Evolutionary conservation across 768 basidiomycete genomes (phyloP).

Genomic region (Boletus sp.): DNA sequence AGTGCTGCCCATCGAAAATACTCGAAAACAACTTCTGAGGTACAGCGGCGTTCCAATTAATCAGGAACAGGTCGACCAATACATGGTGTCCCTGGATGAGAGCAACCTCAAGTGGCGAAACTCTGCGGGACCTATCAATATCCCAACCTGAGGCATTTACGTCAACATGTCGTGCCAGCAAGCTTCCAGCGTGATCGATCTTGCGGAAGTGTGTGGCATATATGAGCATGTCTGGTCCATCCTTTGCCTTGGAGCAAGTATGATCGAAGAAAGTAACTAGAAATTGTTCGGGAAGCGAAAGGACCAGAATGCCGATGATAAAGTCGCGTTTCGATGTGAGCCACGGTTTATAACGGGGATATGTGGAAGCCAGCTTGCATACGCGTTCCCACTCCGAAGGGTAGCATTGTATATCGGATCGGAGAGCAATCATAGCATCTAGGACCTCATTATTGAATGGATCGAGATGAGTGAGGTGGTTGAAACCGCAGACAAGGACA

Average conservation of each 20-base stretch:
- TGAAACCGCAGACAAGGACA: neutral
- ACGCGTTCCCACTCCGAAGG: neutral
- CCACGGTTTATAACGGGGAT: neutral
- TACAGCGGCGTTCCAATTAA: neutral
- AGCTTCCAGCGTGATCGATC: neutral
- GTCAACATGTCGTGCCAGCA: neutral
- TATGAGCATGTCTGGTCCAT: neutral
- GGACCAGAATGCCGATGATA: neutral
- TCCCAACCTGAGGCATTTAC: neutral
- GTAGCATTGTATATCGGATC: neutral
- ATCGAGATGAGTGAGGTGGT: neutral
- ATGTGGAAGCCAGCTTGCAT: neutral
- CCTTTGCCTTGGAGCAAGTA: neutral
- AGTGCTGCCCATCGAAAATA: neutral
- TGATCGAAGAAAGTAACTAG: neutral
- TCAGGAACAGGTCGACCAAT: neutral
- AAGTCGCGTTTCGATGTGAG: neutral
- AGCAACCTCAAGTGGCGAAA: neutral
- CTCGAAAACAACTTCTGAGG: neutral
- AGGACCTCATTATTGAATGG: neutral
- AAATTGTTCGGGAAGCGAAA: neutral
- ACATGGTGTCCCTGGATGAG: neutral
- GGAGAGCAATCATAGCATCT: neutral
- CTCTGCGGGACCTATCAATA: neutral
- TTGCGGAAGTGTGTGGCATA: neutral